Base-by-base conservation (phyloP, 106 monocot species). In the Dendrobium nobile region DNA sequence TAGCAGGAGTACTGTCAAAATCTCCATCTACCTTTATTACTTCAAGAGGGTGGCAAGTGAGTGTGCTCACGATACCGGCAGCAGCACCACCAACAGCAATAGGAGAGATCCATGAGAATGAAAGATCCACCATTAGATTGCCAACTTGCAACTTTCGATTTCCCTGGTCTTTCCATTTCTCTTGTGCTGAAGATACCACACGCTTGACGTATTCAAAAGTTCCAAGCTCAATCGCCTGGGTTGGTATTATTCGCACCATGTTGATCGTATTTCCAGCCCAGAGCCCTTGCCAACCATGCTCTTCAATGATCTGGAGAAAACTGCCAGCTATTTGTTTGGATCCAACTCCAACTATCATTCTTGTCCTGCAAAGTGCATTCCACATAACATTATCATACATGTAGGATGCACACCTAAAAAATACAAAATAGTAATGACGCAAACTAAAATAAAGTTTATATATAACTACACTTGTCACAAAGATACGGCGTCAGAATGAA, bases 281-380 rank as follows among this genome's bases (percentile, higher is more conserved):
- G 22, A 97, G 88, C 44, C 97, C 94, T 75, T 87, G 85, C 97
- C 94, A 97, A 0, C 97, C 97, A 22, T 88, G 64, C 43, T 92
- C 78, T 84, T 89, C 90, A 26, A 92, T 77, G 41, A 97, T 86
- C 90, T 97, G 85, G 0, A 87, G 47, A 67, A 97, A 94, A 81
- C 92, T 91, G 47, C 88, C 92, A 28, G 79, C 51, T 75, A 97
- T 97, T 67, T 87, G 85, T 80, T 78, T 92, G 15, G 94, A 97
- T 76, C 97, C 97, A 79, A 97, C 92, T 67, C 97, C 94, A 45
- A 97, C 97, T 0, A 97, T 81, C 94, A 97, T 97, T 87, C 97
- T 88, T 67, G 97, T 97, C 85, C 97, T 94, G 87, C 70, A 88
- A 77, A 77, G 40, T 42, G 41, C 54, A 48, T 47, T 48, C 18